Evolutionary conservation across 257 asterid genomes (phyloP).

Genomic region (Petrea volubilis): DNA sequence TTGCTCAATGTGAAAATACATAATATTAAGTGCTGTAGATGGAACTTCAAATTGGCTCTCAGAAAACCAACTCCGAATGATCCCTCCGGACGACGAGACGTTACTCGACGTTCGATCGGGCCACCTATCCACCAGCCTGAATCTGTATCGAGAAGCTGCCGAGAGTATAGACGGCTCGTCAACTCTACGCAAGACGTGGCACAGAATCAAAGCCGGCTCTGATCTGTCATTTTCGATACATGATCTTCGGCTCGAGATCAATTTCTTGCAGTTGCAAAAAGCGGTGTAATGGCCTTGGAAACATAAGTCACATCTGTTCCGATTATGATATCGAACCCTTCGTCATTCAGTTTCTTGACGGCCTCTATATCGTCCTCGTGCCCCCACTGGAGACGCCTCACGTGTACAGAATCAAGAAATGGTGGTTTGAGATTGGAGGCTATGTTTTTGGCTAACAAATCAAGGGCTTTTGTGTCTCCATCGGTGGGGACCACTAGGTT

Average conservation of each 20-base stretch:
- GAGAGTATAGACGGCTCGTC: slow-evolving; percentile 72
- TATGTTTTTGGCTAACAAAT: slow-evolving; percentile 60
- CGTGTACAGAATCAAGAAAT: slow-evolving; percentile 33
- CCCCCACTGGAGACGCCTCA: slow-evolving; percentile 78
- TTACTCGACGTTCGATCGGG: slow-evolving; percentile 31
- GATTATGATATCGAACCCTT: slow-evolving; percentile 76
- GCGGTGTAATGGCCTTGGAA: slow-evolving; percentile 60
- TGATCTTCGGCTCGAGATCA: slow-evolving; percentile 39
- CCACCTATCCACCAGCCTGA: slow-evolving; percentile 66
- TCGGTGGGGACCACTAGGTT: slow-evolving; percentile 83
- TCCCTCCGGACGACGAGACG: slow-evolving; percentile 25
- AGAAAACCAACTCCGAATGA: slow-evolving; percentile 54
- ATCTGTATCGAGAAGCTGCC: slow-evolving; percentile 64
- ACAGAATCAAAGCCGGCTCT: slow-evolving; percentile 59
- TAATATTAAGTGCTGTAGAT: slow-evolving; percentile 61
- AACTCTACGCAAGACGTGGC: slow-evolving; percentile 84
- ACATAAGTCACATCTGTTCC: slow-evolving; percentile 89
- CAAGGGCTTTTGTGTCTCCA: slow-evolving; percentile 75
- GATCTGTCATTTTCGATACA: slow-evolving; percentile 7
- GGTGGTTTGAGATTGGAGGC: slow-evolving; percentile 51
- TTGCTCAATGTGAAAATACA: slow-evolving; percentile 57
- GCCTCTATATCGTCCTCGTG: slow-evolving; percentile 49
- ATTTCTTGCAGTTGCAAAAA: slow-evolving; percentile 71
- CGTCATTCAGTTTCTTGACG: slow-evolving; percentile 44
- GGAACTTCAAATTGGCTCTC: slow-evolving; percentile 39